phyloP scores from a whole-genome alignment of 768 basidiomycete species.

The Lactifluus piperatus region DNA sequence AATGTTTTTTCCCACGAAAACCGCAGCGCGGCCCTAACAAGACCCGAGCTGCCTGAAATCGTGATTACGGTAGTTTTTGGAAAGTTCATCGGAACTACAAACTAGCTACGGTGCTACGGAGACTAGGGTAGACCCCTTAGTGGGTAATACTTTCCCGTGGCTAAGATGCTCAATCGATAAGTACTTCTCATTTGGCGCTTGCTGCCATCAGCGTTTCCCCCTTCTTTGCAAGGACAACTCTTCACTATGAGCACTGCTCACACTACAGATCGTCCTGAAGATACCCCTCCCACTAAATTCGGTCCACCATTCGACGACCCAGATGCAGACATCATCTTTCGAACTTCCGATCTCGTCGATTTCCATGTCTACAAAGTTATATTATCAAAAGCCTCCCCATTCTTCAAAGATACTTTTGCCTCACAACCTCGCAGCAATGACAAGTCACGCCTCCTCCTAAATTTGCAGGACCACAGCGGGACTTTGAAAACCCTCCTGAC shows the following conservation, averaged over 20 bases:
- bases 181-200: not conserved
- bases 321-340: slow-evolving; percentile 15
- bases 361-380: slow-evolving; percentile 18
- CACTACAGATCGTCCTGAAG: not conserved
- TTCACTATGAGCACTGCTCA: not conserved
- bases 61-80: no score
- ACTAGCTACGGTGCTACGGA: not conserved
- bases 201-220: not conserved
- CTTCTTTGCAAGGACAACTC: not conserved
- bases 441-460: not conserved
- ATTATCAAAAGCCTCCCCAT: slow-evolving; percentile 13
- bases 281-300: not conserved
- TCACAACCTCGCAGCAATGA: not conserved
- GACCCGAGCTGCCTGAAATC: no score
- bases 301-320: slow-evolving; percentile 1
- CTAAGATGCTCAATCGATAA: not conserved
- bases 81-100: no score
- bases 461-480: not conserved
- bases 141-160: not conserved
- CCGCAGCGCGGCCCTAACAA: no score
- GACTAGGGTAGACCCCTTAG: no score
- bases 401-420: slow-evolving; percentile 10
- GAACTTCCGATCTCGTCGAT: slow-evolving; percentile 12
- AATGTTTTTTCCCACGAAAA: no score
- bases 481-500: not conserved